Evolutionary conservation across 169 alveolate genomes (phyloP), one percentile per base, ranked within the genome.

Genomic region (Plasmodium billcollinsi): DNA sequence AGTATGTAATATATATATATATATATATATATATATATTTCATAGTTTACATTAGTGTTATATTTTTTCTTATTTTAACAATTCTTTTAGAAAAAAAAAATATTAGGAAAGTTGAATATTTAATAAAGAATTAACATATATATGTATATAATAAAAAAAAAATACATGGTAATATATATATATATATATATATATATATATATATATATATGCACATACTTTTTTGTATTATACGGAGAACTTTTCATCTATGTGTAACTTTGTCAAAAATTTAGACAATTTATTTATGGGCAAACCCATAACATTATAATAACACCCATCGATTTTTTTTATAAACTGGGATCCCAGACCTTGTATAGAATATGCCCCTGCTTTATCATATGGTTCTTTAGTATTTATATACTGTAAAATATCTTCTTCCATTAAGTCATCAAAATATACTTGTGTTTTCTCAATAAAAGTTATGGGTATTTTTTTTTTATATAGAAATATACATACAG

Each of bases 281-380:
- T 83, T 83, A 43, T 71, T 39, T 39, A 94, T 93, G 11, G 96
- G 96, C 49, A 94, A 73, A 21, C 96, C 96, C 74, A 94, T 72
- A 45, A 73, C 88, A 61, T 89, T 93, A 39, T 95, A 90, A 76
- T 93, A 91, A 18, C 95, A 76, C 0, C 96, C 96, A 29, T 88
- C 92, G 12, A 94, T 72, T 62, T 91, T 88, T 72, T 92, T 93
- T 26, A 93, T 75, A 47, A 94, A 43, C 24, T 93, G 88, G 65
- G 89, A 93, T 11, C 93, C 95, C 12, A 80, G 61, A 9, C 94
- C 95, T 33, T 93, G 92, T 15, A 94, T 90, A 54, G 93, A 69
- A 86, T 80, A 93, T 21, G 96, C 94, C 18, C 96, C 95, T 24
- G 83, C 78, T 49, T 58, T 71, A 69, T 66, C 86, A 73, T 88